phyloP scores from a whole-genome alignment of 2,329 filamentous ascomycete genomes.

The Lecanicillium sp. region DNA sequence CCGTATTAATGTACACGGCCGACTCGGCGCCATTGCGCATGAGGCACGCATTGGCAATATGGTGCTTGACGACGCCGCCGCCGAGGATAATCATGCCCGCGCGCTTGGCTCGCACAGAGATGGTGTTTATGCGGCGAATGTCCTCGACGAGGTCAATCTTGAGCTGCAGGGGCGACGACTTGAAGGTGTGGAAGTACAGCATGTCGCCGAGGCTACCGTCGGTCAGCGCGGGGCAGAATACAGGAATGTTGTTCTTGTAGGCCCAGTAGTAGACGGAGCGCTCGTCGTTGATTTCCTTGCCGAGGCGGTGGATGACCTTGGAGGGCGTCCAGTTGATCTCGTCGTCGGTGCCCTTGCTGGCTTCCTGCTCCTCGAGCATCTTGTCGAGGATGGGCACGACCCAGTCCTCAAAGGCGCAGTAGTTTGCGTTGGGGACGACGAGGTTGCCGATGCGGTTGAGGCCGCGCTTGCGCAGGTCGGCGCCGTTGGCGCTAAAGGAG shows the following conservation, averaged over 20 bases:
- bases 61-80: conserved; percentile 93
- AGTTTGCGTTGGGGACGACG: conserved; percentile 88
- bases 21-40: conserved; percentile 98
- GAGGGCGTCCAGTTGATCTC: conserved; percentile 87
- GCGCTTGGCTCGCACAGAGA: conserved; percentile 78
- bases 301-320: conserved; percentile 82
- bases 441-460: conserved; percentile 96
- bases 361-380: conserved; percentile 92
- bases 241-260: conserved; percentile 90
- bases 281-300: conserved; percentile 90
- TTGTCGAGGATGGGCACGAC: conserved; percentile 87
- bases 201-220: conserved; percentile 95
- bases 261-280: conserved; percentile 95
- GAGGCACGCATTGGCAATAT: conserved; percentile 93
- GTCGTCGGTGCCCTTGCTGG: conserved; percentile 58
- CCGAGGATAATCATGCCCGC: conserved; percentile 94
- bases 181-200: conserved; percentile 98
- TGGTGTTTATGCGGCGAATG: conserved; percentile 85
- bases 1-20: conserved; percentile 96
- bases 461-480: conserved; percentile 71
- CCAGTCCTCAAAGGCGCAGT: conserved; percentile 98
- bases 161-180: conserved; percentile 71
- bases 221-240: conserved; percentile 93
- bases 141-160: conserved; percentile 90
- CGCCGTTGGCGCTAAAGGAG: conserved; percentile 71